Evolutionary conservation across 192 early-diverging fungal genomes (phyloP).

Genomic region (Coemansia sp.): DNA sequence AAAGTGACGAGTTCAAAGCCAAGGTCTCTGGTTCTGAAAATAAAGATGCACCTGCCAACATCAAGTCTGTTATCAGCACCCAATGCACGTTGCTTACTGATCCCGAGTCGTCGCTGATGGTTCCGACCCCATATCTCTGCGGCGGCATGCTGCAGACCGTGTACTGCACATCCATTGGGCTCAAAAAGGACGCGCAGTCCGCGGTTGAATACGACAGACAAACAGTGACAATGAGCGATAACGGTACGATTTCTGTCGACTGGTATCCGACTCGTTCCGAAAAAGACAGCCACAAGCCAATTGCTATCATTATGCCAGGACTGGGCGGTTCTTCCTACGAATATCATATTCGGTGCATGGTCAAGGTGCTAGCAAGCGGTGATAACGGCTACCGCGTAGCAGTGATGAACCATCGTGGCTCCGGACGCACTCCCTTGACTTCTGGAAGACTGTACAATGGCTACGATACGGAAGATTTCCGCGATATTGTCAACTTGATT

Average conservation of each 20-base stretch:
- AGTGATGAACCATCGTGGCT: conserved; percentile 54
- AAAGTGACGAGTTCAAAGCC: too few relatives aligned
- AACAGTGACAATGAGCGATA: conserved; percentile 65
- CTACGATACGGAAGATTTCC: conserved; percentile 74
- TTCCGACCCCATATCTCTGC: conserved; percentile 72
- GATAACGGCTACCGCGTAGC: conserved; percentile 67
- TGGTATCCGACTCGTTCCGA: conserved; percentile 71
- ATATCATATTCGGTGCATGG: conserved; percentile 78
- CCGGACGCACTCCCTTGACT: conserved; percentile 44
- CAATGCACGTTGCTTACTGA: conserved; percentile 60
- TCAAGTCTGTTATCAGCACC: background rate
- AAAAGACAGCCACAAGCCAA: conserved; percentile 52
- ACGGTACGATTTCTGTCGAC: conserved; percentile 83
- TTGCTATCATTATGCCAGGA: conserved; percentile 79
- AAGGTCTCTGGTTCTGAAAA: too few relatives aligned
- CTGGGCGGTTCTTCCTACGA: conserved; percentile 92
- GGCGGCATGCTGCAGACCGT: conserved; percentile 80
- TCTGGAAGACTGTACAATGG: conserved; percentile 76
- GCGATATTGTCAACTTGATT: conserved; percentile 18
- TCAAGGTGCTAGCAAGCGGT: conserved; percentile 55
- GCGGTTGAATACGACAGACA: conserved; percentile 47
- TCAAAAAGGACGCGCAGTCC: conserved; percentile 25
- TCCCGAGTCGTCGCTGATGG: conserved; percentile 48
- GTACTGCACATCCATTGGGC: conserved; percentile 41
- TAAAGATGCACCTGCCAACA: background rate